Evolutionary conservation across 192 early-diverging fungal species (phyloP), one percentile per base, ranked within the genome.

Genomic region (Chytriomyces confervae): DNA sequence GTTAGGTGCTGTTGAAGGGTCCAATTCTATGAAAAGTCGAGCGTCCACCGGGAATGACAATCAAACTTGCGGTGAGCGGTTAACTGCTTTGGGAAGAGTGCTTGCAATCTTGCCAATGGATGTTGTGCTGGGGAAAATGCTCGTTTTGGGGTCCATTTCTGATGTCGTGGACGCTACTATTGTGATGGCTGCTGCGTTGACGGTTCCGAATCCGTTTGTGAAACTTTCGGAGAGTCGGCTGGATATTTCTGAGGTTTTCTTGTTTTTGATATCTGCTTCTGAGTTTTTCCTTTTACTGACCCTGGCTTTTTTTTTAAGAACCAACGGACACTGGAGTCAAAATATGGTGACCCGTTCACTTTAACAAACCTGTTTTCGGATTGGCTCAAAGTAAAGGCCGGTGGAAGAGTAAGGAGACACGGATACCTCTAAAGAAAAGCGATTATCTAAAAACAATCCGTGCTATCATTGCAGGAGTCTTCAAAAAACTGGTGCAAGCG

Each of bases 261-360:
- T 20, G 16, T 57, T 57, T n/a, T 13, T 20, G 53, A 20, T 1
- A 1, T 16, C 63, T 29, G 24, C 20, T 27, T 61, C 49, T 29
- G n/a, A 29, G n/a, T 76, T 82, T 7, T 82, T 7, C n/a, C 50
- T 18, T 82, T 36, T 79, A 45, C n/a, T 78, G n/a, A 36, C 44
- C 36, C 10, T 69, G 29, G 13, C n/a, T 70, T 43, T 57, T 23
- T 23, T 45, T 36, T 50, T 47, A 61, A 91, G 86, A 90, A 87
- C 61, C 85, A 86, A 51, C 64, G 71, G 20, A 23, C 61, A n/a
- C 76, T 92, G 62, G 77, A 84, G 47, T 89, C 86, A 7, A 69
- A 82, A 9, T 85, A 92, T 70, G 91, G 91, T 6, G 91, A 92
- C 76, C 86, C 89, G 4, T 91, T 92, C 69, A 92, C 91, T 1